Evolutionary conservation across 1,284 basidiomycete genomes (phyloP).

Genomic region (Cutaneotrichosporon sp.): DNA sequence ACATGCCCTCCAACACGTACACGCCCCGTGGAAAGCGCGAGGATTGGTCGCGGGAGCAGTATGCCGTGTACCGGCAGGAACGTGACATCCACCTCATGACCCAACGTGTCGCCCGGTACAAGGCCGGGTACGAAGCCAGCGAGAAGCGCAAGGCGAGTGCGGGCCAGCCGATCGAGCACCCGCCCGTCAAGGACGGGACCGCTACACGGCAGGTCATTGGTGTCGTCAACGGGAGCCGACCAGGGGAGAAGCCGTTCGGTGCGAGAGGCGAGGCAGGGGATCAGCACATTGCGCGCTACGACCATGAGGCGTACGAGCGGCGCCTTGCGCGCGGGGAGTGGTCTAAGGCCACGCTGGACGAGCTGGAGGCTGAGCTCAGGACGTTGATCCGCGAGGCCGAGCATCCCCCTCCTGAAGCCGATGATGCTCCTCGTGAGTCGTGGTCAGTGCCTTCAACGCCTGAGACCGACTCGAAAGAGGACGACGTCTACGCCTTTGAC

Average conservation of each 20-base stretch:
- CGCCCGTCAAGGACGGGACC: conserved; percentile 7
- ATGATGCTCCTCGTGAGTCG: not conserved
- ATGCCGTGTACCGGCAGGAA: conserved; percentile 29
- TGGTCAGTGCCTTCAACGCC: conserved; percentile 6
- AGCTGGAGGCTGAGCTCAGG: conserved; percentile 2
- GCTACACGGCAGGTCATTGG: conserved; percentile 12
- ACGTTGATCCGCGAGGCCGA: not conserved
- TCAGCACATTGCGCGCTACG: not conserved
- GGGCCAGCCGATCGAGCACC: not conserved
- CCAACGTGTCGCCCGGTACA: conserved; percentile 5
- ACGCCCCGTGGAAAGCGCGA: conserved; percentile 23
- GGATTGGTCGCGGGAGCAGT: conserved; percentile 29
- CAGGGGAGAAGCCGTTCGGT: conserved; percentile 7
- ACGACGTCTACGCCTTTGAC: not conserved
- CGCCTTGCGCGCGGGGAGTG: not conserved
- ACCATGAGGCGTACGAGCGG: not conserved
- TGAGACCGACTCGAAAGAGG: conserved; percentile 6
- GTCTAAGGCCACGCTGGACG: not conserved
- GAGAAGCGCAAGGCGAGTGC: not conserved
- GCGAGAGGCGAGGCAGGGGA: not conserved
- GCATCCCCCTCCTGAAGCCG: not conserved
- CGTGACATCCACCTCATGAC: conserved; percentile 12
- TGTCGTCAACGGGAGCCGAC: not conserved
- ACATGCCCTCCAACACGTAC: conserved; percentile 15
- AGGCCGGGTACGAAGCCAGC: not conserved